Base-by-base conservation (phyloP, 2,329 filamentous ascomycete genomes). In the Ophiostoma pallidulum region DNA sequence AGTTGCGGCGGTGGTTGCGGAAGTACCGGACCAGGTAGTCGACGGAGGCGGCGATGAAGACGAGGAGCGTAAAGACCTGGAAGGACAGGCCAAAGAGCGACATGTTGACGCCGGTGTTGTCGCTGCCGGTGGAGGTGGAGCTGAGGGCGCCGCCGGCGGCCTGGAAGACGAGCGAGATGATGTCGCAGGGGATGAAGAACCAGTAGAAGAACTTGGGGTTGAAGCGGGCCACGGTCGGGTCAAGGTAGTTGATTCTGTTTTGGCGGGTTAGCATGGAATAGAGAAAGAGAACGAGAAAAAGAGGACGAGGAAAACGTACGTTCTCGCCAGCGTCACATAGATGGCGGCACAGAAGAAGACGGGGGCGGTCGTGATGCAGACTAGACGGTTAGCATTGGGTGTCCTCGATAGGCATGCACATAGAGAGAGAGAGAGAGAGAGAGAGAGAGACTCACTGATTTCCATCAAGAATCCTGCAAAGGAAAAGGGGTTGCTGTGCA, bases 381-480 rank as follows among this genome's bases (percentile, higher is more conserved):
- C 72, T 77, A 42, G 13, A 10, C 10, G n/a, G n/a, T 48, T 32
- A 48, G 19, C 22, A 10, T 33, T 22, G 24, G 19, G 12, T 20
- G 2, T 8, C 31, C 14, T 18, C 16, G 37, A 45, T 19, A 44
- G 39, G 1, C 2, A 18, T n/a, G 22, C 6, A 3, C 38, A 16
- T 8, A n/a, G 4, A 26, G 10, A 14, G 29, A 8, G n/a, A 13
- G 16, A 12, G 14, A 8, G 16, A n/a, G 29, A 26, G 4, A 12
- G 10, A n/a, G 10, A 13, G 20, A 1, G 37, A 13, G 0, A 62
- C 69, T 41, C 58, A 75, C 74, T 66, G 53, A 83, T 82, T 58
- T 85, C 77, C n/a, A 83, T 71, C 59, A 84, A 71, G 59, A 85
- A 86, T 8, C 71, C 77, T 12, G 59, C 58, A 58, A 80, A 73